phyloP scores from a whole-genome alignment of 805 yeast species.

The Pichia deserticola region DNA sequence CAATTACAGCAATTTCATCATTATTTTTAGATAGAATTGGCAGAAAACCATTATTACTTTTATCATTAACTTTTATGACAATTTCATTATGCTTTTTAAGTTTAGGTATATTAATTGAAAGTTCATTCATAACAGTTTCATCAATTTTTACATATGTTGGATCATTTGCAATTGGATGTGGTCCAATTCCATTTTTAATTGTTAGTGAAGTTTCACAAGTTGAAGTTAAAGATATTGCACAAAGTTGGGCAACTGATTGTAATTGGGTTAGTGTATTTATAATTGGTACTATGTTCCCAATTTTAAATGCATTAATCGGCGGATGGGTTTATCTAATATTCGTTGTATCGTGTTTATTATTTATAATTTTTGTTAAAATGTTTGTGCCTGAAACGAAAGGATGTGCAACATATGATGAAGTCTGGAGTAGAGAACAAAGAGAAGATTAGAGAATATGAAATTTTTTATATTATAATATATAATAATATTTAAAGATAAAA shows the following conservation, averaged over 20 bases:
- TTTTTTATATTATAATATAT: too few species aligned
- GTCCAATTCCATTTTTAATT: constrained; percentile 90
- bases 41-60: constrained; percentile 61
- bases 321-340: constrained; percentile 74
- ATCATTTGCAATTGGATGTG: constrained; percentile 85
- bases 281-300: constrained; percentile 77
- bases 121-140: constrained; percentile 44
- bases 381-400: constrained; percentile 76
- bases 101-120: constrained; percentile 47
- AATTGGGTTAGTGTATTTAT: constrained; percentile 89
- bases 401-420: constrained; percentile 50
- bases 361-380: constrained; percentile 39
- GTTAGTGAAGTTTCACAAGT: constrained; percentile 84
- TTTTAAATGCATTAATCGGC: constrained; percentile 56
- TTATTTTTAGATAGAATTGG: constrained; percentile 70
- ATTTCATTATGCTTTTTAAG: constrained; percentile 56
- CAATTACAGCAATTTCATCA: constrained; percentile 69
- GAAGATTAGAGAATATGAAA: neutral
- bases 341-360: constrained; percentile 46
- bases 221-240: constrained; percentile 78
- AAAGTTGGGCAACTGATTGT: constrained; percentile 83
- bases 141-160: constrained; percentile 71
- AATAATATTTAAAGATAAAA: too few species aligned
- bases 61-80: constrained; percentile 65
- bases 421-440: constrained; percentile 42